A percentile compares a stretch with the other conserved stretches of the same genome.
These are phyloP conservation scores for Lactarius trivialis DNA, from an alignment of 768 basidiomycete species.

Conservation along the genomic window DNA sequence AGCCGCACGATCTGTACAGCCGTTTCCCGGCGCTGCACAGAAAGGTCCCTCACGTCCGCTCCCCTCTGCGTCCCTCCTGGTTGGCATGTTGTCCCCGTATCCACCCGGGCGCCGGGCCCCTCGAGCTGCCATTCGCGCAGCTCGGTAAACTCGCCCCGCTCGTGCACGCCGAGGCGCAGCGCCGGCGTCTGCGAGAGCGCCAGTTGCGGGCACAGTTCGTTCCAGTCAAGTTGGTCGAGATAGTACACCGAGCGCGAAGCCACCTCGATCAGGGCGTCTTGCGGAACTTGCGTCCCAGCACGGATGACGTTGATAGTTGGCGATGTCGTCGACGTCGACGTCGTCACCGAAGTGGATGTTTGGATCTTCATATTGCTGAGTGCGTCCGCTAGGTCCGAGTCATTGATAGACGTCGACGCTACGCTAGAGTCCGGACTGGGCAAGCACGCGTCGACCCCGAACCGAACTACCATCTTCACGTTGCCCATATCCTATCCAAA, in stretches of 20 bases:
- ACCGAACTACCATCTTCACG: conserved; percentile 52
- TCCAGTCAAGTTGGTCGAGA: conserved; percentile 42
- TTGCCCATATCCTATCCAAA: conserved; percentile 48
- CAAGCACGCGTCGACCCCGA: conserved; percentile 43
- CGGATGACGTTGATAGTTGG: conserved; percentile 5
- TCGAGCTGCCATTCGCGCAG: conserved; percentile 40
- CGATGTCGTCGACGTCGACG: not conserved
- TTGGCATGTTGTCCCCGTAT: not conserved
- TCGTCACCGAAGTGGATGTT: not conserved
- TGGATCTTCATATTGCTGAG: conserved; percentile 22
- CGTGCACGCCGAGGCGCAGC: conserved; percentile 54
- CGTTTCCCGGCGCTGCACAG: not conserved
- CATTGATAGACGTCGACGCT: conserved; percentile 15
- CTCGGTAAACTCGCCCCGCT: conserved; percentile 44
- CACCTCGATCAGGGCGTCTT: conserved; percentile 29
- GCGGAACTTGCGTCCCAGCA: conserved; percentile 17
- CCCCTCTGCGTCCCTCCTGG: not conserved
- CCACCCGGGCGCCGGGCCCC: not conserved
- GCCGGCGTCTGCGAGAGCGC: conserved; percentile 62
- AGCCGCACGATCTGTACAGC: conserved; percentile 7
- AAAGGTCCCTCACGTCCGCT: not conserved
- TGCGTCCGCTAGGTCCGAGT: conserved; percentile 19
- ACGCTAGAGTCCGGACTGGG: not conserved
- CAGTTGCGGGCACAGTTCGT: conserved; percentile 56
- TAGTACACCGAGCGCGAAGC: conserved; percentile 27